A percentile compares a stretch with the other conserved stretches of the same genome.
Evolutionary conservation across 805 yeast species (phyloP).

Genomic region (Kodamaea neixiangensis): DNA sequence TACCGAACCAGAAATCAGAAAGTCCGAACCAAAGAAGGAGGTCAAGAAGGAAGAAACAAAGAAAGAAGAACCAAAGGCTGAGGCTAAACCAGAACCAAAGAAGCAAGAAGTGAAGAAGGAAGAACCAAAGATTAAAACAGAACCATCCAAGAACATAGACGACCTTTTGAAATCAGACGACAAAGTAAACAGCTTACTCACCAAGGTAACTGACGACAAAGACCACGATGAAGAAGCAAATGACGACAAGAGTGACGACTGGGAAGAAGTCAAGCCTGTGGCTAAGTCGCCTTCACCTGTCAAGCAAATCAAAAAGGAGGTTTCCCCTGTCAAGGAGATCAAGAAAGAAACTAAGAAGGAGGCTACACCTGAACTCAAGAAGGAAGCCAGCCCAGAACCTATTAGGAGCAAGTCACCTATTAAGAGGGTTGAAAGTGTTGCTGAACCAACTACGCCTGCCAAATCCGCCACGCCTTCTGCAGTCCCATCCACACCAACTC

Average conservation of each 20-base stretch:
- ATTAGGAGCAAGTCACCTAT: slow-evolving; percentile 16
- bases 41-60: slow-evolving; percentile 18
- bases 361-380: slow-evolving; percentile 11
- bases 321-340: slow-evolving; percentile 21
- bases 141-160: slow-evolving; percentile 32
- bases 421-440: slow-evolving; percentile 6
- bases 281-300: slow-evolving; percentile 3
- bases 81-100: slow-evolving; percentile 15
- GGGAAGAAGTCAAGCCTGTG: slow-evolving; percentile 34
- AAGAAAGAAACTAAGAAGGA: slow-evolving; percentile 16
- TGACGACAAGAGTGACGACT: slow-evolving; percentile 36
- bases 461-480: slow-evolving; percentile 13
- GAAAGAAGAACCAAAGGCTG: slow-evolving; percentile 16
- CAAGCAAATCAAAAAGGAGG: slow-evolving; percentile 17
- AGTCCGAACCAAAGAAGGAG: slow-evolving; percentile 25
- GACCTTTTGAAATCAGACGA: slow-evolving; percentile 38
- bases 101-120: slow-evolving; percentile 6
- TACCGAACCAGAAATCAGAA: slow-evolving; percentile 49
- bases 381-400: slow-evolving; percentile 15
- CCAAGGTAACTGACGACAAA: slow-evolving; percentile 40
- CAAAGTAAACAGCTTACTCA: slow-evolving; percentile 36
- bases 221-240: slow-evolving; percentile 38
- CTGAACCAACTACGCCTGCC: slow-evolving; percentile 4
- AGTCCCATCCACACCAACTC: slow-evolving; percentile 21
- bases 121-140: slow-evolving; percentile 8